Evolutionary conservation across 768 basidiomycete genomes (phyloP), one percentile per base, ranked within the genome.

Genomic region (Brasilioporus rufonigricans): DNA sequence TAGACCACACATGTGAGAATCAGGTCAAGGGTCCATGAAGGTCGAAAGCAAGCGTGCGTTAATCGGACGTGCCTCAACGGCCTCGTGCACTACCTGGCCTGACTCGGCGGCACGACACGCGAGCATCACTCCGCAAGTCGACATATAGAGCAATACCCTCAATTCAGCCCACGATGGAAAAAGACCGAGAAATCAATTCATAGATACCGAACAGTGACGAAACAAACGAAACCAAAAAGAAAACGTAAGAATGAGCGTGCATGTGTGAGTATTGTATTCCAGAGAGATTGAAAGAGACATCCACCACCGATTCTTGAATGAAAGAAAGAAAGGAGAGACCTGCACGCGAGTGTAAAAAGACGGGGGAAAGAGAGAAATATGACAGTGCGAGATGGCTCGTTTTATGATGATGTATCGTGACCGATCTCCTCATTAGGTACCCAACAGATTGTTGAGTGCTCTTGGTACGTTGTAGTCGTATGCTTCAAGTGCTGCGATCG

Each of bases 401-500:
- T 55, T 60, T 61, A 59, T 54, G 14, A 48, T 19, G 50, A 53
- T 58, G 56, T 12, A 44, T 36, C 39, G 19, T 47, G 24, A 40
- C 54, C 41, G 19, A 31, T 50, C 55, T 44, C 44, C 39, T 63
- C 60, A 62, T 57, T 56, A 38, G 33, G 55, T 40, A 46, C 79
- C 80, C 56, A 95, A 72, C 54, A 94, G 71, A 58, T 81, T 86
- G 68, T 94, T 91, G 53, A 93, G 71, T 18, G 92, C 88, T 65
- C 77, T 82, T 62, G 77, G 85, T 35, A 96, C 80, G 68, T 94
- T 87, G 65, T 96, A 97, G 52, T 84, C 85, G 65, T 89, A 77
- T 53, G 81, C 85, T 70, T 96, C 95, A 7, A 98, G 77, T 13
- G 95, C 93, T 13, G 79, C 80, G 8, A 98, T 82, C 0, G 92